These are phyloP conservation scores for Grammothele lineata DNA, from an alignment of 768 basidiomycete genomes.

Conservation along the genomic window DNA sequence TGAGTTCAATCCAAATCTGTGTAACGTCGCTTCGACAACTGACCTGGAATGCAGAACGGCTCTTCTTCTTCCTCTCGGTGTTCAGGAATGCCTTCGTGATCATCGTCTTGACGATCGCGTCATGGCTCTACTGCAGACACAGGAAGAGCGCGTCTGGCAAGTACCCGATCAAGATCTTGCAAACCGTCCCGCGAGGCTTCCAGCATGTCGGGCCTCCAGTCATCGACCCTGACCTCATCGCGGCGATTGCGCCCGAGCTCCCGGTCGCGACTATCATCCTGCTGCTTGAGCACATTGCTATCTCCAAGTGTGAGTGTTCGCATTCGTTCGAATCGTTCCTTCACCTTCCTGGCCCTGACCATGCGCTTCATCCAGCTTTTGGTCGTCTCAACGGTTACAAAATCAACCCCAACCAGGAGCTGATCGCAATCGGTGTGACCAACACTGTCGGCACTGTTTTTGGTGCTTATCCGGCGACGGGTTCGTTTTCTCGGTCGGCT, in stretches of 20 bases:
- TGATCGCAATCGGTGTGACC: slow-evolving; percentile 96
- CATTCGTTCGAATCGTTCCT: background rate
- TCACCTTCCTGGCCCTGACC: no score
- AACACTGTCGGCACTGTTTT: slow-evolving; percentile 90
- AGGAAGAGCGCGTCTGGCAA: slow-evolving; percentile 52
- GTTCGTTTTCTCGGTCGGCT: slow-evolving; percentile 97
- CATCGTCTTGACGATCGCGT: slow-evolving; percentile 78
- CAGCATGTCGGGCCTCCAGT: slow-evolving; percentile 48
- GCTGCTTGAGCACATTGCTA: slow-evolving; percentile 93
- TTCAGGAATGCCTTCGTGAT: slow-evolving; percentile 86
- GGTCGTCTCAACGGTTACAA: slow-evolving; percentile 95
- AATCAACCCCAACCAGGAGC: slow-evolving; percentile 89
- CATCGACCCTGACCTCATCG: slow-evolving; percentile 48
- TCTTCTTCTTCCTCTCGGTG: slow-evolving; percentile 76
- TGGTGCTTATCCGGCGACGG: slow-evolving; percentile 92
- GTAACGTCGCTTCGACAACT: no score
- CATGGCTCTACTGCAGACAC: slow-evolving; percentile 79
- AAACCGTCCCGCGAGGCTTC: slow-evolving; percentile 82
- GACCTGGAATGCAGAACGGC: slow-evolving; percentile 42
- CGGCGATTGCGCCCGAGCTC: slow-evolving; percentile 68
- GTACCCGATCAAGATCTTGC: slow-evolving; percentile 81
- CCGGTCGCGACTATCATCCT: slow-evolving; percentile 87
- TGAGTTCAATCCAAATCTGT: slow-evolving; percentile 29
- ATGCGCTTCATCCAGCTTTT: slow-evolving; percentile 54
- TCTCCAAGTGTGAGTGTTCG: slow-evolving; percentile 75